Conservation (phyloP, 306 rosid genomes). For the Alnus glutinosa region DNA sequence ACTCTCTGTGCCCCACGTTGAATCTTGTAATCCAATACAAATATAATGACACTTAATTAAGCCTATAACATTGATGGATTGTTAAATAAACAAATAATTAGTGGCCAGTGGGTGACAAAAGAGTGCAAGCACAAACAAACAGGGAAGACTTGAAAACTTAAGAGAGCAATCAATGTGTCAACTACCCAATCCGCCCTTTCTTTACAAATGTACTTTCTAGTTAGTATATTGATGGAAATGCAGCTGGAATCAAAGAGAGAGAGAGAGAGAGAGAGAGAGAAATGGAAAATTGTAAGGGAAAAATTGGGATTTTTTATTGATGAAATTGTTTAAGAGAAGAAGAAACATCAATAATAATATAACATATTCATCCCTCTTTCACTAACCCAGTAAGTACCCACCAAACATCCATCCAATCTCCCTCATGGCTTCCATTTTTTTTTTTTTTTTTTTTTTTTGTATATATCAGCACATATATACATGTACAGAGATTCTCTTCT, state of each 20-base stretch:
- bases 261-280: neutral
- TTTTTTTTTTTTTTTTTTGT: constrained; percentile 15
- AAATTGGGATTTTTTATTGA: constrained; percentile 59
- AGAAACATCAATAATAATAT: constrained; percentile 17
- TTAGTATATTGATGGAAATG: constrained; percentile 7
- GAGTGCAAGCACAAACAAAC: neutral
- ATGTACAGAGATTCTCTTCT: constrained; percentile 55
- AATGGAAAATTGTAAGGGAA: neutral
- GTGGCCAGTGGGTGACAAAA: constrained; percentile 36
- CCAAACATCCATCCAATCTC: constrained; percentile 57
- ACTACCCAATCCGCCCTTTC: constrained; percentile 39
- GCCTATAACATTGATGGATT: too few relatives aligned
- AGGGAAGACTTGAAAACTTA: neutral
- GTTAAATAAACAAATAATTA: neutral
- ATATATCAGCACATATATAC: constrained; percentile 72
- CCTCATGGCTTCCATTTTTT: constrained; percentile 48
- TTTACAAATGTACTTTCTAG: constrained; percentile 38
- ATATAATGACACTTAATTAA: too few relatives aligned
- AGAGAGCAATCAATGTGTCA: constrained; percentile 46
- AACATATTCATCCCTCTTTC: constrained; percentile 55
- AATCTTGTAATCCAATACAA: too few relatives aligned
- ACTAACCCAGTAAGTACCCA: constrained; percentile 57
- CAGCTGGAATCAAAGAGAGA: constrained; percentile 7
- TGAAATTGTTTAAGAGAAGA: constrained; percentile 38
- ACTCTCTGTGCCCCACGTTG: too few relatives aligned